Evolutionary conservation across 75 land plant species (phyloP).

Genomic region (Cunninghamia lanceolata): DNA sequence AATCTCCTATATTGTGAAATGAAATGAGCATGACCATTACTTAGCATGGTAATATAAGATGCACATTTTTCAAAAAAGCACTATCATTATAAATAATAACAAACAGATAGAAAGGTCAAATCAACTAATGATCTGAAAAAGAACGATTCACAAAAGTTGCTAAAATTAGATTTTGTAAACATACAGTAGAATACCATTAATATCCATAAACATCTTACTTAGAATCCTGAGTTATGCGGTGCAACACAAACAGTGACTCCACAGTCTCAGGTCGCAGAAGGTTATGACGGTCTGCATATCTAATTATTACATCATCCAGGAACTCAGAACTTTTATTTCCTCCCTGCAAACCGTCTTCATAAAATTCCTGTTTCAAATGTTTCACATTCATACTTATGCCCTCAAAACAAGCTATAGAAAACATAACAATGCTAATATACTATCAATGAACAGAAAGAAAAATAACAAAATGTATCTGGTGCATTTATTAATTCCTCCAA

Average conservation of each 20-base stretch:
- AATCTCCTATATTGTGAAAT: neutral
- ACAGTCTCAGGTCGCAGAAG: conserved; percentile 98
- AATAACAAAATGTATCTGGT: neutral
- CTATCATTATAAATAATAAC: neutral
- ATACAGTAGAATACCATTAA: conserved; percentile 8
- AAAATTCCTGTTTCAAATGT: conserved; percentile 39
- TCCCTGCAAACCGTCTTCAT: conserved; percentile 64
- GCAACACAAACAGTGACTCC: conserved; percentile 86
- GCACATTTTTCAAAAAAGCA: neutral
- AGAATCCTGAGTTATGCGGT: conserved; percentile 79
- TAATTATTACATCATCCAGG: conserved; percentile 77
- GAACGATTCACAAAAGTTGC: neutral
- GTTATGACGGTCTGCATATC: conserved; percentile 83
- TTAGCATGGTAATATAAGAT: neutral
- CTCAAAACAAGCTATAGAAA: neutral
- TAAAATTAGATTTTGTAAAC: neutral
- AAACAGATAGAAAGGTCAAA: neutral
- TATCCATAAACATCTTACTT: conserved; percentile 48
- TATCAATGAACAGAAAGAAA: neutral
- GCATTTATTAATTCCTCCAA: neutral
- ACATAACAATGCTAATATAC: neutral
- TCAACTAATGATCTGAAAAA: neutral
- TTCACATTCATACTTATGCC: neutral
- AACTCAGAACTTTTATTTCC: conserved; percentile 80
- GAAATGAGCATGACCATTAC: neutral